Evolutionary conservation across 805 yeast species (phyloP).

Genomic region (Candida orba): DNA sequence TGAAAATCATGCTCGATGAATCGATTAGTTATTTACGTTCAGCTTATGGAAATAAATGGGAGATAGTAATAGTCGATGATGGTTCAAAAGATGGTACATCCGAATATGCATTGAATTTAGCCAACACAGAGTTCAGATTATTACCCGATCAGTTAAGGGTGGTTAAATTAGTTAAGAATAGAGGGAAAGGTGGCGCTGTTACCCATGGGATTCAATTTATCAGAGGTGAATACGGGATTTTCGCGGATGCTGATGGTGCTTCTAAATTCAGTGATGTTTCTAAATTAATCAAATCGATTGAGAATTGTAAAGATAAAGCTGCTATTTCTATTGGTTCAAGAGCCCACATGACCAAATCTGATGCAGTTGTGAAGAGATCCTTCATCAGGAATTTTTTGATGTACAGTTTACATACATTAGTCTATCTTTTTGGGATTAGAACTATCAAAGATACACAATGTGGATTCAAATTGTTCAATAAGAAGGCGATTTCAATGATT

Average conservation of each 20-base stretch:
- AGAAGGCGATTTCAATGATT: slow-evolving; percentile 52
- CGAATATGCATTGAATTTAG: slow-evolving; percentile 59
- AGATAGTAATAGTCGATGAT: slow-evolving; percentile 84
- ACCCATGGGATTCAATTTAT: slow-evolving; percentile 80
- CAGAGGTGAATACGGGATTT: slow-evolving; percentile 66
- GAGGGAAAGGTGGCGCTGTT: slow-evolving; percentile 97
- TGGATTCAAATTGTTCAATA: slow-evolving; percentile 89
- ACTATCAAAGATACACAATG: slow-evolving; percentile 91
- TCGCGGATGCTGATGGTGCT: slow-evolving; percentile 99
- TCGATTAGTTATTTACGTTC: slow-evolving; percentile 45
- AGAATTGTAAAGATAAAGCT: slow-evolving; percentile 27
- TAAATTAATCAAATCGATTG: slow-evolving; percentile 40
- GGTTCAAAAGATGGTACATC: slow-evolving; percentile 82
- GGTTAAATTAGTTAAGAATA: slow-evolving; percentile 58
- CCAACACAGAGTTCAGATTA: slow-evolving; percentile 35
- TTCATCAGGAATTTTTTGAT: slow-evolving; percentile 82
- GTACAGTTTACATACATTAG: slow-evolving; percentile 85
- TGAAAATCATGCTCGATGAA: slow-evolving; percentile 66
- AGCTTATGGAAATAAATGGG: slow-evolving; percentile 43
- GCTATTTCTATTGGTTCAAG: slow-evolving; percentile 85
- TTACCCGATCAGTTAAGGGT: slow-evolving; percentile 61
- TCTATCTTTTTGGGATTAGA: slow-evolving; percentile 83
- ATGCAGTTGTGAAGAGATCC: slow-evolving; percentile 93
- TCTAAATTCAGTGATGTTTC: slow-evolving; percentile 66
- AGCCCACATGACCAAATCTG: slow-evolving; percentile 94